Evolutionary conservation across 139 green algal species (phyloP), one percentile per base, ranked within the genome.

Genomic region (Nannochloris sp.): DNA sequence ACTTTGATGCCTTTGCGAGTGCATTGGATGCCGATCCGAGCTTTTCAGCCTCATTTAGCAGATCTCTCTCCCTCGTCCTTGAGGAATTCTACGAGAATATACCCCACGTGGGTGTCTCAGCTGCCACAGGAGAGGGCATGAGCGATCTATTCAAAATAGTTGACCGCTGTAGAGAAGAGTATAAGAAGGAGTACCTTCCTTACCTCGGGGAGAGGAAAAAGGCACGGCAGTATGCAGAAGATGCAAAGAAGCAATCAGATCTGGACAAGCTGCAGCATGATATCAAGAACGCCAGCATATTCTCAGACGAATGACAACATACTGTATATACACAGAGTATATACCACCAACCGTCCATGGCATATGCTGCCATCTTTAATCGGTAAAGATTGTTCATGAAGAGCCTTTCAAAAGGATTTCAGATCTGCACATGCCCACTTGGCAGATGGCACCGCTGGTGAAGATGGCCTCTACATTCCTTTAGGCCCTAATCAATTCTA

Each of bases 41-140:
- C 23, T 95, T 95, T 48, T 85, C 89, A 0, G 76, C 88, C 46
- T 89, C 77, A 9, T 79, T 95, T 5, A 84, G 61, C 30, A 74
- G 87, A 37, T 86, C 77, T 31, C 70, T 96, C 25, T 75, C 72
- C 4, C 75, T 97, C 55, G 92, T 95, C 50, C 74, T 98, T 45
- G 91, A 98, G 25, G 82, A 94, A 72, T 98, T 98, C 64, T 98
- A 98, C 66, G 49, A 67, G 12, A 85, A 86, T 67, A 67, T 98
- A 68, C 58, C 63, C 4, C 61, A 43, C 17, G 93, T 95, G 28
- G 90, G 90, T 1, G 88, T 98, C 56, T 92, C 80, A 2, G 87
- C 91, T 5, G 40, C 95, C 4, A 97, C 90, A 11, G 92, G 91
- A 4, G 77, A 85, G 37, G 93, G 93, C 11, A 92, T 96, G 71